These are phyloP conservation scores for Trichoderma breve DNA, from an alignment of 2,329 filamentous ascomycete species.

Conservation along the genomic window DNA sequence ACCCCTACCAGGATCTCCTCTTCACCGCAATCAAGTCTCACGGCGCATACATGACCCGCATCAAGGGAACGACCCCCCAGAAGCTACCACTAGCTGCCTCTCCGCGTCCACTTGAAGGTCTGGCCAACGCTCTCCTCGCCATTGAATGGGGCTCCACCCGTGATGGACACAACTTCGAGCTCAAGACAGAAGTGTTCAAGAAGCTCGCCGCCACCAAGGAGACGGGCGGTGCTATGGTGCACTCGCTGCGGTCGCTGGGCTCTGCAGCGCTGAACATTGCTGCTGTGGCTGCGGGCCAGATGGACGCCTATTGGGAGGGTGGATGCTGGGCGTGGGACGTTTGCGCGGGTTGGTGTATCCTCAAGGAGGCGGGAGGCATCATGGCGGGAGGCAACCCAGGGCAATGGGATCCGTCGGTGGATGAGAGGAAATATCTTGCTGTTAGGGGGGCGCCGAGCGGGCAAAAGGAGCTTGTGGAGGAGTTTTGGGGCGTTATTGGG, in stretches of 20 bases:
- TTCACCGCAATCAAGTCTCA: conserved; percentile 67
- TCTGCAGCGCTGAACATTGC: conserved; percentile 75
- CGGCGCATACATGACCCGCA: conserved; percentile 60
- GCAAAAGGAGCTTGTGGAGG: conserved; percentile 60
- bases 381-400: conserved; percentile 73
- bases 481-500: conserved; percentile 62
- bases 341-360: conserved; percentile 75
- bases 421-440: conserved; percentile 61
- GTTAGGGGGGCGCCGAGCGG: conserved; percentile 58
- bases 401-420: conserved; percentile 62
- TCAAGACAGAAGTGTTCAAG: conserved; percentile 66
- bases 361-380: conserved; percentile 70
- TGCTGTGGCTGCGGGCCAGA: conserved; percentile 65
- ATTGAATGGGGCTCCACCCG: conserved; percentile 73
- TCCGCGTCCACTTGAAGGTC: conserved; percentile 55
- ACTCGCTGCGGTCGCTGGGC: conserved; percentile 67
- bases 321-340: conserved; percentile 87
- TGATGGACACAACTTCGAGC: conserved; percentile 65
- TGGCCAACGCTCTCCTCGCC: conserved; percentile 64
- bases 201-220: conserved; percentile 58
- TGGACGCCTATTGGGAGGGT: conserved; percentile 79
- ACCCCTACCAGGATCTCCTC: conserved; percentile 68
- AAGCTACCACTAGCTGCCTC: conserved; percentile 42
- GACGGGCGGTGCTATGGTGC: conserved; percentile 71
- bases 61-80: conserved; percentile 39